A percentile compares a stretch with the other conserved stretches of the same genome.
phyloP scores from a whole-genome alignment of 495 filamentous ascomycete species.

The Thermochaetoides thermophila region DNA sequence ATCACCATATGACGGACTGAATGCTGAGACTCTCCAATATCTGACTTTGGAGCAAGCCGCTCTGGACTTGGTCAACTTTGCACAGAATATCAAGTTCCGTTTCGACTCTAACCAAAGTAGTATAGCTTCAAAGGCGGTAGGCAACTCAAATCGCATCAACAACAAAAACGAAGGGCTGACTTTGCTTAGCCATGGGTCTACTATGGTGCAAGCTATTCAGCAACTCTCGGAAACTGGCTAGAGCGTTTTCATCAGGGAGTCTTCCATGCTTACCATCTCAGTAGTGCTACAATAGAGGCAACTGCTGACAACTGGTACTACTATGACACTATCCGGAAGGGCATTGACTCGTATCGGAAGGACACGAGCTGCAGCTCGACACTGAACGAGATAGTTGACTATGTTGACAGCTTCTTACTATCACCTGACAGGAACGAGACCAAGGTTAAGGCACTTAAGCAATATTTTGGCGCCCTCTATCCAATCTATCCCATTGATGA shows the following conservation, averaged over 20 bases:
- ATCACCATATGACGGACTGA: constrained; percentile 41
- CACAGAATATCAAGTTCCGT: constrained; percentile 39
- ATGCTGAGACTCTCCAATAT: constrained; percentile 41
- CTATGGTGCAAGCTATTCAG: constrained; percentile 48
- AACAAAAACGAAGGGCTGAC: not conserved
- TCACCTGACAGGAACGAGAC: constrained; percentile 5
- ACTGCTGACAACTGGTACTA: constrained; percentile 53
- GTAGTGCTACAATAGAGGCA: constrained; percentile 45
- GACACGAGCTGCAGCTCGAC: constrained; percentile 42
- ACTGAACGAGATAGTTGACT: constrained; percentile 35
- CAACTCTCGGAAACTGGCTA: constrained; percentile 48
- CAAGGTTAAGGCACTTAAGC: constrained; percentile 10
- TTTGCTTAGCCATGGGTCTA: constrained; percentile 41
- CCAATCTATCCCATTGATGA: constrained; percentile 13
- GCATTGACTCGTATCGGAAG: constrained; percentile 30
- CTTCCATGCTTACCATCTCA: constrained; percentile 52
- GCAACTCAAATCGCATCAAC: not conserved
- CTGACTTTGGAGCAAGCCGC: constrained; percentile 47
- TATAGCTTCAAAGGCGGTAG: constrained; percentile 30
- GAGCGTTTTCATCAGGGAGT: constrained; percentile 43
- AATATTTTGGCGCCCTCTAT: constrained; percentile 9
- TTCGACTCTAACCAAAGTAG: constrained; percentile 40
- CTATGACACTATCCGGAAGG: constrained; percentile 43
- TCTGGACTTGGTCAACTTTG: constrained; percentile 46
- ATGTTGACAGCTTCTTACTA: constrained; percentile 37